Base-by-base conservation (phyloP, 768 basidiomycete genomes). In the Suillus decipiens region DNA sequence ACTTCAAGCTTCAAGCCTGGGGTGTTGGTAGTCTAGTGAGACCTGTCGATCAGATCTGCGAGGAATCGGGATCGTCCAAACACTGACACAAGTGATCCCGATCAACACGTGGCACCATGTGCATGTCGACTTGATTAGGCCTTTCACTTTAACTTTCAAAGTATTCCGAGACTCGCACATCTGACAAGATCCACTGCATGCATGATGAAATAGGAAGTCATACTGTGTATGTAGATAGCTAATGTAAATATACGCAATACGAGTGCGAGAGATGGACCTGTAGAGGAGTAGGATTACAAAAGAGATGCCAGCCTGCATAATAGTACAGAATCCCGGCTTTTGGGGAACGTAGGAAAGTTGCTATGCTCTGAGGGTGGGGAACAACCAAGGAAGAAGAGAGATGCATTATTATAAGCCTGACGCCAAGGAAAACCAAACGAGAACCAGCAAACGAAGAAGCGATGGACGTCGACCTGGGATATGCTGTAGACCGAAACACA, bases 401-500 rank as follows among this genome's bases (percentile, higher is more conserved):
- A 34, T 11, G 39, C 33, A 62, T 41, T 28, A 24, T 33, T 34
- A 61, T 60, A 41, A 42, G 41, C 61, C 42, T 61, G 61, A 60
- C 28, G 14, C 45, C 39, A 41, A 48, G 11, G 36, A 24, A 47
- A 63, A 50, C 14, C n/a, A 9, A 63, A 62, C 10, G 63, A 48
- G 53, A 50, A 53, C 39, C 14, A 36, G 51, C 8, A 11, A 34
- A 53, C 51, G 34, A 37, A 45, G 48, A 41, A 51, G 33, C 60
- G 8, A 50, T 42, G 17, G 41, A 57, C 50, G 61, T 62, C 72
- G 74, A 68, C 73, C 74, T 72, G 59, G 64, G 74, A 74, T 74
- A 74, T 74, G 74, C 74, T 71, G 69, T 63, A 75, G 74, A 71
- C 63, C 73, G 42, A 45, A 57, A 41, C 37, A 41, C 39, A 61